Percentiles rank a stretch among this genome's conserved stretches.
These are phyloP conservation scores for Phytophthora constricta DNA, from an alignment of 352 stramenopile genomes.

Conservation along the genomic window DNA sequence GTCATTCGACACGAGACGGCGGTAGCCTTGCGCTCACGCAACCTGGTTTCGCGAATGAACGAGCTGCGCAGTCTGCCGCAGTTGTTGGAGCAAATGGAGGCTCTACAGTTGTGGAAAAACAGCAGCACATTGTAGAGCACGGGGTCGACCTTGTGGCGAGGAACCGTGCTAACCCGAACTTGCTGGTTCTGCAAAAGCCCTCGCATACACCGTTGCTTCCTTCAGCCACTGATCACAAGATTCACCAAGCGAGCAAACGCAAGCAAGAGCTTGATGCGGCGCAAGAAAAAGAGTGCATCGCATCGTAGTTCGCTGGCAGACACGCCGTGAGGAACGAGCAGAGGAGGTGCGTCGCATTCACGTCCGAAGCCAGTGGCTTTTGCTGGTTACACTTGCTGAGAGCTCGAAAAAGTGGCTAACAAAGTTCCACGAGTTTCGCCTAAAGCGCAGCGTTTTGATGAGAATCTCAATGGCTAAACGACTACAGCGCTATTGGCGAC, in stretches of 20 bases:
- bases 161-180: constrained; percentile 48
- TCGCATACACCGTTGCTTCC: constrained; percentile 63
- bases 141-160: constrained; percentile 57
- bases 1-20: constrained; percentile 58
- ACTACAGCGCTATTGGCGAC: constrained; percentile 65
- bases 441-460: constrained; percentile 41
- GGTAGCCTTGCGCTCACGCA: constrained; percentile 55
- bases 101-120: constrained; percentile 42
- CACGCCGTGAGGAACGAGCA: constrained; percentile 42
- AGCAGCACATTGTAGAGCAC: constrained; percentile 48
- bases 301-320: constrained; percentile 64
- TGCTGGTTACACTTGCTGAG: constrained; percentile 49
- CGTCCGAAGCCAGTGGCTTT: constrained; percentile 64
- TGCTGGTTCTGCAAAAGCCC: constrained; percentile 54
- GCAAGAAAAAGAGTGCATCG: constrained; percentile 44
- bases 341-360: constrained; percentile 43
- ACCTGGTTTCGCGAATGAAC: constrained; percentile 58
- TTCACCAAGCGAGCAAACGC: constrained; percentile 50
- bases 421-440: constrained; percentile 52
- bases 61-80: constrained; percentile 63
- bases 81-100: constrained; percentile 56
- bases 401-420: constrained; percentile 45
- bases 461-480: constrained; percentile 57
- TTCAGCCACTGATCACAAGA: constrained; percentile 57
- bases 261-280: constrained; percentile 60